Conservation (phyloP, 2,329 filamentous ascomycete genomes). For the Fusarium siculi region DNA sequence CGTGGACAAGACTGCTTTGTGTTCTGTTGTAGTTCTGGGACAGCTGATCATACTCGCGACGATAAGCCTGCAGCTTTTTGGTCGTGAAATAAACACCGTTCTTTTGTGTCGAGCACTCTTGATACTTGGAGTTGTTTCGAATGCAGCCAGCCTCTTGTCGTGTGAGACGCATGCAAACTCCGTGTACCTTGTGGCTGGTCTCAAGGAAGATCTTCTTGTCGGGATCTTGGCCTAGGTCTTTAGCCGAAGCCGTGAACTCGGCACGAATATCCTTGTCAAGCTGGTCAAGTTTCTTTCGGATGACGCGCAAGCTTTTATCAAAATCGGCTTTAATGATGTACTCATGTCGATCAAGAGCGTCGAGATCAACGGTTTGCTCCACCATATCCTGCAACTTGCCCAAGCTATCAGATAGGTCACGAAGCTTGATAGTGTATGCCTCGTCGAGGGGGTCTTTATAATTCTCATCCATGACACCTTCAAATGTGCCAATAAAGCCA, state of each 20-base stretch:
- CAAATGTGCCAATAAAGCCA: slow-evolving; percentile 87
- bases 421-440: slow-evolving; percentile 87
- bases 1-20: slow-evolving; percentile 87
- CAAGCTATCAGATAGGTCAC: slow-evolving; percentile 79
- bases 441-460: slow-evolving; percentile 89
- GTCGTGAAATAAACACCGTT: slow-evolving; percentile 99
- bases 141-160: slow-evolving; percentile 92
- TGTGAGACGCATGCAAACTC: slow-evolving; percentile 95
- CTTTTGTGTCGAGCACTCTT: slow-evolving; percentile 98
- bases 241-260: slow-evolving; percentile 80
- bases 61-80: slow-evolving; percentile 78
- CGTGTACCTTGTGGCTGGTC: slow-evolving; percentile 88
- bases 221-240: slow-evolving; percentile 88
- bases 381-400: slow-evolving; percentile 96
- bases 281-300: slow-evolving; percentile 90
- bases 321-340: slow-evolving; percentile 99
- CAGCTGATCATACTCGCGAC: slow-evolving; percentile 92
- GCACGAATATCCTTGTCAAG: slow-evolving; percentile 83
- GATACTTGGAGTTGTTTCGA: slow-evolving; percentile 87
- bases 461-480: slow-evolving; percentile 93
- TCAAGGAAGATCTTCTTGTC: slow-evolving; percentile 99
- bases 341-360: slow-evolving; percentile 95
- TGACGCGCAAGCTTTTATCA: slow-evolving; percentile 86
- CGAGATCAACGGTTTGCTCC: slow-evolving; percentile 95
- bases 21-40: slow-evolving; percentile 96